These are phyloP conservation scores for Rhodomyrtus tomentosa DNA, from an alignment of 345 rosid genomes.

Conservation along the genomic window DNA sequence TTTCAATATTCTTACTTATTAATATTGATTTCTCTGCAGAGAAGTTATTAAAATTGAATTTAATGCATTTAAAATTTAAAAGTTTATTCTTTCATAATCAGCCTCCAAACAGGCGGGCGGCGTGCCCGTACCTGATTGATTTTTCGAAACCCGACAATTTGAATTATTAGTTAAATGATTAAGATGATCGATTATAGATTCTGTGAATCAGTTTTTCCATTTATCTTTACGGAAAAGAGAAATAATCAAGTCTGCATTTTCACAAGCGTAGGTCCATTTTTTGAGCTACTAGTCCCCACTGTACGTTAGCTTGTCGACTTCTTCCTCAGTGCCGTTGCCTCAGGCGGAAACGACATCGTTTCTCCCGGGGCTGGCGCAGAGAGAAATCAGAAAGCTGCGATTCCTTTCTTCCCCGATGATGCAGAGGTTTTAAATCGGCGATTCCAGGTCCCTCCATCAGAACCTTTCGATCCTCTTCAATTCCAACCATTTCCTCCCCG, in stretches of 20 bases:
- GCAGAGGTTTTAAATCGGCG: not conserved
- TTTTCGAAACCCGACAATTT: not conserved
- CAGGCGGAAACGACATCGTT: not conserved
- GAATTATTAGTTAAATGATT: not conserved
- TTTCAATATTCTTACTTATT: too few relatives aligned
- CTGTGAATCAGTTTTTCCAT: not conserved
- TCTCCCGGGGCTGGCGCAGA: not conserved
- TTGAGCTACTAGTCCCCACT: too few relatives aligned
- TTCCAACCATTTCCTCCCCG: not conserved
- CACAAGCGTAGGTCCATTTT: not conserved
- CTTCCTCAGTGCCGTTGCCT: not conserved
- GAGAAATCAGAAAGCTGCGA: not conserved
- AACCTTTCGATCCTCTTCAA: not conserved
- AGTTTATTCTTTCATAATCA: not conserved
- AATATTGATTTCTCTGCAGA: too few relatives aligned
- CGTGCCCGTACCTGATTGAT: accelerated
- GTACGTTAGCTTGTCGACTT: not conserved
- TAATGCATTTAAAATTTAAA: too few relatives aligned
- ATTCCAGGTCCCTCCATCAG: not conserved
- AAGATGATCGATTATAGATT: not conserved
- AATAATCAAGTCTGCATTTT: not conserved
- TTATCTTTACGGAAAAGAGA: not conserved
- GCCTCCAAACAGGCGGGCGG: accelerated
- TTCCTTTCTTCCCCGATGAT: not conserved
- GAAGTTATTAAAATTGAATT: too few relatives aligned